Conservation (phyloP, 352 stramenopile species). For the Pythium vanterpoolii region DNA sequence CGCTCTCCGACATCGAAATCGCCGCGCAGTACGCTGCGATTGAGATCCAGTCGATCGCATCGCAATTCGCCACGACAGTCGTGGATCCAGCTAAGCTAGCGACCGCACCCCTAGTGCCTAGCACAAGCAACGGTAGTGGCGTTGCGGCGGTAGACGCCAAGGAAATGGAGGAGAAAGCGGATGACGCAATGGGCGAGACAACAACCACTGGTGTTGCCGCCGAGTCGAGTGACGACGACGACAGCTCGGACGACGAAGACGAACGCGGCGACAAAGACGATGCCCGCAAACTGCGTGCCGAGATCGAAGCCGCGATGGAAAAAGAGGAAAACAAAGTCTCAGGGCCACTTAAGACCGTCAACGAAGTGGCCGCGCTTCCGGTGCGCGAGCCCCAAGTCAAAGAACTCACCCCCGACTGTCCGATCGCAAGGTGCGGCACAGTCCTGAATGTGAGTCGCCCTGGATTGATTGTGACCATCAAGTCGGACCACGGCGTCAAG, state of each 20-base stretch:
- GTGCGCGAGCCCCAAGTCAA: conserved; percentile 61
- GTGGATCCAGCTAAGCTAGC: conserved; percentile 21
- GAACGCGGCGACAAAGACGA: conserved; percentile 21
- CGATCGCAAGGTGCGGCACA: conserved; percentile 62
- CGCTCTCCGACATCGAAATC: conserved; percentile 30
- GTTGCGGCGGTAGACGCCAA: neutral
- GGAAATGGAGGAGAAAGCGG: conserved; percentile 3
- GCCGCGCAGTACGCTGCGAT: conserved; percentile 32
- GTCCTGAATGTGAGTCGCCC: conserved; percentile 64
- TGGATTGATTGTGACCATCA: conserved; percentile 77
- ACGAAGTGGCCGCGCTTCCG: conserved; percentile 51
- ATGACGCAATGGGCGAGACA: conserved; percentile 12
- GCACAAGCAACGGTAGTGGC: neutral
- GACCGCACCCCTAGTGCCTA: neutral
- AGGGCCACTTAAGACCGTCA: conserved; percentile 51
- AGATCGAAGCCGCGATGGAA: conserved; percentile 79
- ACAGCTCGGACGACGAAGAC: conserved; percentile 29
- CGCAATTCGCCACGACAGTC: conserved; percentile 24
- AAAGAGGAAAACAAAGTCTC: conserved; percentile 56
- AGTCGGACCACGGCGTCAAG: conserved; percentile 54
- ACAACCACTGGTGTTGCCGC: conserved; percentile 2
- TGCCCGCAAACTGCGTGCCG: conserved; percentile 44
- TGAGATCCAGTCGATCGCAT: conserved; percentile 32
- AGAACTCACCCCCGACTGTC: conserved; percentile 63
- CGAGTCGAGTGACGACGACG: conserved; percentile 15